Evolutionary conservation across 208 protist species (phyloP).

Genomic region (Jaenimonas drosophilae): DNA sequence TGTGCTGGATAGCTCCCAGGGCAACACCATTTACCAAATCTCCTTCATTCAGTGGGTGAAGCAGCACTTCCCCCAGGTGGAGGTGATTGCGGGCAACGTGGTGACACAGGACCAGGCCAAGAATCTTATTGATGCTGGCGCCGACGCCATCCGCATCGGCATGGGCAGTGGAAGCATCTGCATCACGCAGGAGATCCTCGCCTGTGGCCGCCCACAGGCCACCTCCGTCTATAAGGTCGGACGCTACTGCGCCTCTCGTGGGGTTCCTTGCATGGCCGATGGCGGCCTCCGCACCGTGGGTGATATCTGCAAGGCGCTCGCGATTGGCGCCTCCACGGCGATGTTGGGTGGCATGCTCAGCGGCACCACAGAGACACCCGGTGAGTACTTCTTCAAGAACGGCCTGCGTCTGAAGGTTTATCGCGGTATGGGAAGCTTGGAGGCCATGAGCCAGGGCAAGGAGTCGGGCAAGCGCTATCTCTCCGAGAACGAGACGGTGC

Average conservation of each 20-base stretch:
- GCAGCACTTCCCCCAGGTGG: constrained; percentile 62
- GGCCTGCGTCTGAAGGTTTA: constrained; percentile 92
- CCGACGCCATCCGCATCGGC: constrained; percentile 95
- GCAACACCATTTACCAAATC: constrained; percentile 95
- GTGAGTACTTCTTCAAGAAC: constrained; percentile 90
- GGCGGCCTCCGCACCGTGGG: constrained; percentile 91
- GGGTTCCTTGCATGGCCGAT: constrained; percentile 92
- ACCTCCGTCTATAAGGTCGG: constrained; percentile 93
- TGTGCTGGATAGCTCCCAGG: constrained; percentile 94
- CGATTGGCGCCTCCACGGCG: constrained; percentile 83
- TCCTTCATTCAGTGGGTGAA: constrained; percentile 94
- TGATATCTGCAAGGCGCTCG: constrained; percentile 94
- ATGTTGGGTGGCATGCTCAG: constrained; percentile 91
- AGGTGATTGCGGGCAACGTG: constrained; percentile 95
- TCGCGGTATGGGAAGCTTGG: constrained; percentile 94
- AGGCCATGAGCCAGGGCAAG: constrained; percentile 91
- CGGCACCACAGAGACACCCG: constrained; percentile 89
- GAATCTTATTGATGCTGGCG: constrained; percentile 95
- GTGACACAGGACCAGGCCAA: constrained; percentile 95
- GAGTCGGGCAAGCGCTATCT: constrained; percentile 87
- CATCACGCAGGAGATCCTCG: constrained; percentile 95
- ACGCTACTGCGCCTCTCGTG: constrained; percentile 76
- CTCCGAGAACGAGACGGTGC: constrained; percentile 82
- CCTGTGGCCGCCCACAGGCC: constrained; percentile 92
- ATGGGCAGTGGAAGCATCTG: constrained; percentile 98